phyloP scores from a whole-genome alignment of 2,329 filamentous ascomycete species.

The Ophiocordyceps camponoti-rufipedis region DNA sequence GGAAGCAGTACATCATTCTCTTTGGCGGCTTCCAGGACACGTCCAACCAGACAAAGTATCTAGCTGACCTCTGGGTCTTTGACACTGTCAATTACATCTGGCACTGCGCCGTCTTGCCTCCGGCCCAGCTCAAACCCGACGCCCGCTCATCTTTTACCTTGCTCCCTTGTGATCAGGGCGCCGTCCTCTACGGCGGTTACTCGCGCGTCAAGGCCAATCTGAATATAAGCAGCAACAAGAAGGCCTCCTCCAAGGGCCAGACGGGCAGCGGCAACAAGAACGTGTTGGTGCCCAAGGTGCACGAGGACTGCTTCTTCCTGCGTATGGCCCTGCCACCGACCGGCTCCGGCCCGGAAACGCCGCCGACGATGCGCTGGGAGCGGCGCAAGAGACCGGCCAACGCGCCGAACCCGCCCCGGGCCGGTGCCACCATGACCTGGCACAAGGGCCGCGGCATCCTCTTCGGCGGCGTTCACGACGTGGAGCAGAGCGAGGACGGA shows the following conservation, averaged over 20 bases:
- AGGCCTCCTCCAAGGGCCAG: conserved; percentile 35
- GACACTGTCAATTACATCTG: conserved; percentile 78
- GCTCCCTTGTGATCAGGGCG: conserved; percentile 76
- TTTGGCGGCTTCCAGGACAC: conserved; percentile 98
- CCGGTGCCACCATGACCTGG: conserved; percentile 82
- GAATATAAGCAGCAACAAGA: conserved; percentile 34
- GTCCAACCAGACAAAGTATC: conserved; percentile 82
- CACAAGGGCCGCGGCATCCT: conserved; percentile 86
- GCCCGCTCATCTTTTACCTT: conserved; percentile 82
- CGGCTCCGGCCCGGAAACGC: conserved; percentile 45
- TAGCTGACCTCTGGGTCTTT: conserved; percentile 89
- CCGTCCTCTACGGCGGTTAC: conserved; percentile 84
- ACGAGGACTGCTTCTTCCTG: conserved; percentile 90
- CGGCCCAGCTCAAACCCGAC: conserved; percentile 74
- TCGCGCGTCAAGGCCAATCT: conserved; percentile 67
- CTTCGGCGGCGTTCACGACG: conserved; percentile 89
- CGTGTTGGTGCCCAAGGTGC: conserved; percentile 68
- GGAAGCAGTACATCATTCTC: conserved; percentile 88
- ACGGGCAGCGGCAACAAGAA: conserved; percentile 43
- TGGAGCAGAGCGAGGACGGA: conserved; percentile 79
- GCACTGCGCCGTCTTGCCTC: conserved; percentile 57
- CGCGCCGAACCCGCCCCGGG: conserved; percentile 62
- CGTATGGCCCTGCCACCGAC: conserved; percentile 55
- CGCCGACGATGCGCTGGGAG: conserved; percentile 75
- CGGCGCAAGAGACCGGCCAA: conserved; percentile 84